Base-by-base conservation (phyloP, 2,329 filamentous ascomycete species). In the Plenodomus lindquistii region DNA sequence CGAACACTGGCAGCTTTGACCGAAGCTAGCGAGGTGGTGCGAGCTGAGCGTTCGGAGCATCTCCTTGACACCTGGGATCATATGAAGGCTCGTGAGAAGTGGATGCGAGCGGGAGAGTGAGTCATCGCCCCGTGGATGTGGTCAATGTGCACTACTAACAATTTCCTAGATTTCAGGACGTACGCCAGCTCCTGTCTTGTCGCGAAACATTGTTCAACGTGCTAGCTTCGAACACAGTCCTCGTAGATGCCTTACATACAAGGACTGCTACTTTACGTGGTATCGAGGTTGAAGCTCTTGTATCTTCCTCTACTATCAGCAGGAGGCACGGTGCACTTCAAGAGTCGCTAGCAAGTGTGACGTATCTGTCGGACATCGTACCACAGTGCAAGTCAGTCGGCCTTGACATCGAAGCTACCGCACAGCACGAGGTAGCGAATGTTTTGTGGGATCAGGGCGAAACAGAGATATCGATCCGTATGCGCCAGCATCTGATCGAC, bases 381-480 rank as follows among this genome's bases (percentile, higher is more conserved):
- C 69, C 78, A 5, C 77, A 85, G 3, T 94, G 89, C 66, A 80
- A 81, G 50, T 77, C 82, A 0, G 72, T 90, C n/a, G 89, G 88
- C 0, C 74, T 97, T 2, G 82, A 85, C 48, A 84, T 97, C 37
- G 87, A 91, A 64, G 88, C 86, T 11, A 86, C 86, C 11, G 84
- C 91, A 34, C 85, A 86, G 55, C 83, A 93, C 44, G 94, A 97
- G 70, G 84, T 89, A 7, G 92, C 95, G 10, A 91, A 88, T 63
- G 91, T 95, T 6, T 77, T 99, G 1, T 99, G 94, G 93, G 91
- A 95, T 54, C 88, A 96, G 67, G 91, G 91, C 11, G 93, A 99
- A 71, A 89, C 90, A 77, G 84, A 87, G 17, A 85, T 89, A 0
- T 96, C 94, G 0, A 96, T 99, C 50, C 83, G 86, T 31, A 92